Percentiles rank a stretch among this genome's conserved stretches.
phyloP scores from a whole-genome alignment of 116 monocot species.

The Trichopus zeylanicus region DNA sequence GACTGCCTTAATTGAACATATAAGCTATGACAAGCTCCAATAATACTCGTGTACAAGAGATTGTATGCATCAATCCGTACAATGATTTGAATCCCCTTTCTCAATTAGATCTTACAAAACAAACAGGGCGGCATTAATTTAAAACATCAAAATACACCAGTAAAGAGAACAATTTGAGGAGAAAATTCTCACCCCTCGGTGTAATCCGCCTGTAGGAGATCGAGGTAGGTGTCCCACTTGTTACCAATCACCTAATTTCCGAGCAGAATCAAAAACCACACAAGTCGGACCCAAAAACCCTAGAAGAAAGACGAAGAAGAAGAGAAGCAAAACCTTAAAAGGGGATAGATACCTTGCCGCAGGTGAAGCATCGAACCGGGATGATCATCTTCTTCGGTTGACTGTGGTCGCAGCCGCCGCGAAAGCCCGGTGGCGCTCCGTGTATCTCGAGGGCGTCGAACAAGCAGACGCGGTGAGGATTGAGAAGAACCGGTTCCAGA shows the following conservation, averaged over 20 bases:
- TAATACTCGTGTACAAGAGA: no score
- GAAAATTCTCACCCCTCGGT: conserved; percentile 50
- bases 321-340: conserved; percentile 5
- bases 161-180: neutral
- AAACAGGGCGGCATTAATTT: no score
- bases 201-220: conserved; percentile 94
- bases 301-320: neutral
- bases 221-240: conserved; percentile 89
- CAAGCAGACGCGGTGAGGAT: no score
- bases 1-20: no score
- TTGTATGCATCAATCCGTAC: no score
- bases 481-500: no score
- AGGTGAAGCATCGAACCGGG: conserved; percentile 96
- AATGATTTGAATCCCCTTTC: no score
- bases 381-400: conserved; percentile 72
- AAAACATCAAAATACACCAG: neutral
- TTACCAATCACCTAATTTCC: conserved; percentile 71
- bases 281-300: neutral
- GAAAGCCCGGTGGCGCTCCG: neutral
- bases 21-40: no score
- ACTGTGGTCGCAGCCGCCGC: neutral
- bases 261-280: neutral
- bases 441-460: no score
- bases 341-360: conserved; percentile 52
- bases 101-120: no score